Evolutionary conservation across 371 early-diverging fungal species (phyloP), one percentile per base, ranked within the genome.

Genomic region (Mucor saturninus): DNA sequence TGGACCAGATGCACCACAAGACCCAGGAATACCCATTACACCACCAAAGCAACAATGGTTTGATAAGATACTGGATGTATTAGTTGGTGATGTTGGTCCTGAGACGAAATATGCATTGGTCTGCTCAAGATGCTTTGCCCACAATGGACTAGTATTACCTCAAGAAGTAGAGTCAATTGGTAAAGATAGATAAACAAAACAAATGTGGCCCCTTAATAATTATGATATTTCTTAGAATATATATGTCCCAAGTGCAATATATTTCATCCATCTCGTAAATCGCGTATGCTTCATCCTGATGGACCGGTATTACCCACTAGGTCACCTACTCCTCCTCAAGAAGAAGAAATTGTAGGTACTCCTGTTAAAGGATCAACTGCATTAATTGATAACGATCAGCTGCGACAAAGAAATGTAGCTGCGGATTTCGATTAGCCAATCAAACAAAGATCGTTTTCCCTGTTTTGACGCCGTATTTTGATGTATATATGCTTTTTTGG

Each of bases 81-180:
- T 95, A 35, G 90, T 95, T 21, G 96, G 95, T 14, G 94, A 92
- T 32, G 85, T 87, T 4, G 89, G 91, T 5, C 88, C 91, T 29
- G 83, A 89, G 26, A 88, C 85, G 56, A 91, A 91, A 67, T 95
- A 93, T 68, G 97, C 98, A 7, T 77, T 97, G 35, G 90, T 96
- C 35, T 97, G 98, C 67, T 81, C 86, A 38, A 80, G 84, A 38
- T 97, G 98, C 79, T 91, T 83, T 66, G 83, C 88, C 4, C 97
- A 96, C 75, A 95, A 96, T 72, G 98, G 97, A 0, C 80, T 97
- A 37, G 92, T 89, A 13, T 78, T 92, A 56, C 91, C 93, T 8
- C 83, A 91, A 13, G 93, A 94, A 50, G 84, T 89, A 53, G 77
- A 87, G 8, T 76, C 72, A 30, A 82, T 87, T 56, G 86, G 89